These are phyloP conservation scores for Botrytis medusae DNA, from an alignment of 2,329 filamentous ascomycete species.

Conservation along the genomic window DNA sequence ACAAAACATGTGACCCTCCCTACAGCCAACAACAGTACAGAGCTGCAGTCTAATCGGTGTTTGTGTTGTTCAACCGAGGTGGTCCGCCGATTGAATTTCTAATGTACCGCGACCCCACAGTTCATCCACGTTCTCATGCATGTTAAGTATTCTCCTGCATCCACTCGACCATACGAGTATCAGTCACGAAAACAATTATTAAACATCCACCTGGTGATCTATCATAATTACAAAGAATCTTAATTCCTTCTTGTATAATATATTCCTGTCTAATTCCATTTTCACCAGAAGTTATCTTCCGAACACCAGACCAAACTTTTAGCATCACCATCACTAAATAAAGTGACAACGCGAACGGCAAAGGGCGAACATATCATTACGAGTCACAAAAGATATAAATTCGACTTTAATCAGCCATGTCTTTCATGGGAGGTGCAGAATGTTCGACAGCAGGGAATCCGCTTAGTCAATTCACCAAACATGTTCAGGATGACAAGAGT, in stretches of 20 bases:
- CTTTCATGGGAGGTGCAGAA: constrained; percentile 92
- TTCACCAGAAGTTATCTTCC: constrained; percentile 5
- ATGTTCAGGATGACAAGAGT: constrained; percentile 93
- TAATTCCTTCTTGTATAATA: constrained; percentile 21
- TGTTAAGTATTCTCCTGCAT: constrained; percentile 5
- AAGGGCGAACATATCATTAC: neutral
- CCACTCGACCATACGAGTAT: constrained; percentile 4
- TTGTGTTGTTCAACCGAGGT: constrained; percentile 8
- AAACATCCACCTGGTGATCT: neutral
- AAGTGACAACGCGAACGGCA: neutral
- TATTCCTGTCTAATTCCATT: constrained; percentile 3
- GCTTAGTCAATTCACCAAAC: constrained; percentile 95
- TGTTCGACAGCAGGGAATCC: constrained; percentile 97
- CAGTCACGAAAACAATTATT: constrained; percentile 4
- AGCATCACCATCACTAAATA: neutral
- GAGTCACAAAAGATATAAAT: neutral
- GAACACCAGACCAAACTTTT: neutral
- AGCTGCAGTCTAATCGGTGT: neutral
- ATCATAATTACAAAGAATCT: constrained; percentile 3
- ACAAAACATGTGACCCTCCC: constrained; percentile 10
- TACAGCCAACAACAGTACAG: neutral
- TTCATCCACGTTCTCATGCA: neutral
- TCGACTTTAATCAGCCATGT: constrained; percentile 58
- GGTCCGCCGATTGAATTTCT: constrained; percentile 14
- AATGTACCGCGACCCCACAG: constrained; percentile 17